Percentiles rank a stretch among this genome's conserved stretches.
Conservation (phyloP, 345 rosid genomes). For the Eucalyptus curtisii region DNA sequence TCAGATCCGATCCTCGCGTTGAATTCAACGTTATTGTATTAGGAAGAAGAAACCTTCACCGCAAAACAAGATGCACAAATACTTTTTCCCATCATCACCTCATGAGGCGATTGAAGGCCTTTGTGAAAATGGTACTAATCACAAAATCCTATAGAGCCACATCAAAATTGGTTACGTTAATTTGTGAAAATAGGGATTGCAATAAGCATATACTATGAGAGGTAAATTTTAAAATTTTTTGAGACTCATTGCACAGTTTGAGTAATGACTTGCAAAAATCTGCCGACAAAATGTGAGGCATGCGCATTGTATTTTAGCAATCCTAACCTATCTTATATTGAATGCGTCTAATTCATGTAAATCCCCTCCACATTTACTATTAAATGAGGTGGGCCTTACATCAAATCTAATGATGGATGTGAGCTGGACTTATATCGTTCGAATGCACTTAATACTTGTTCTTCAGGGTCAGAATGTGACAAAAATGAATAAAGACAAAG, state of each 20-base stretch:
- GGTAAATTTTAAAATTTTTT: too few relatives aligned
- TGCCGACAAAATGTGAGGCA: too few relatives aligned
- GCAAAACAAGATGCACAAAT: not conserved
- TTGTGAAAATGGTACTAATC: not conserved
- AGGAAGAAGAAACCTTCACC: not conserved
- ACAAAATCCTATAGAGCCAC: not conserved
- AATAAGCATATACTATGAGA: too few relatives aligned
- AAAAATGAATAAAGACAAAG: not conserved
- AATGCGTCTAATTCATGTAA: too few relatives aligned
- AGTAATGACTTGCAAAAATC: too few relatives aligned
- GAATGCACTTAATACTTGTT: not conserved
- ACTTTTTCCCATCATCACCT: not conserved
- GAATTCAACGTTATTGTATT: too few relatives aligned
- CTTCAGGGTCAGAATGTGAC: not conserved
- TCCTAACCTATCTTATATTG: too few relatives aligned
- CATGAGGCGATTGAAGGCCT: not conserved
- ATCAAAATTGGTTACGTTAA: not conserved
- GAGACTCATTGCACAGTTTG: too few relatives aligned
- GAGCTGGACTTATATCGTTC: not conserved
- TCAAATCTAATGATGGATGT: not conserved
- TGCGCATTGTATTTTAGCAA: too few relatives aligned
- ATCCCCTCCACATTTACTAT: too few relatives aligned
- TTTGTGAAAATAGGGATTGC: too few relatives aligned
- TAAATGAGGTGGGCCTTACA: not conserved
- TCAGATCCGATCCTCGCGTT: too few relatives aligned